Percentiles rank a stretch among this genome's conserved stretches.
Conservation (phyloP, 148 eudicot species). For the Cornus controversa region DNA sequence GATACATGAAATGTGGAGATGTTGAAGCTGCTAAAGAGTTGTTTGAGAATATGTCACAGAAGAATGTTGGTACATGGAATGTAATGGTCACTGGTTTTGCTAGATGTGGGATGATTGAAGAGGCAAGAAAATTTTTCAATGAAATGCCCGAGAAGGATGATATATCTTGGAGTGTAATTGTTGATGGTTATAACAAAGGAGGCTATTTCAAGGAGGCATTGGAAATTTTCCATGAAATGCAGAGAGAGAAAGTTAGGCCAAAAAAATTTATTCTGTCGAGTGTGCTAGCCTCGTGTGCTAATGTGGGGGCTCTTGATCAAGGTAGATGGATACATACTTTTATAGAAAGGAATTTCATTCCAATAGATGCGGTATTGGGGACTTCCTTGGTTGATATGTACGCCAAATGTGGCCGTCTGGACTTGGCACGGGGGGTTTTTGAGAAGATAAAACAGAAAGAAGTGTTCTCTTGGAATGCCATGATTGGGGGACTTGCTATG, state of each 20-base stretch:
- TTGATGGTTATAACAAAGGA: constrained; percentile 38
- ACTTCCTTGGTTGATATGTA: constrained; percentile 49
- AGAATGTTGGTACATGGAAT: constrained; percentile 37
- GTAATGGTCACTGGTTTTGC: constrained; percentile 32
- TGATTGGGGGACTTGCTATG: constrained; percentile 44
- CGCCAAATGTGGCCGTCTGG: constrained; percentile 38
- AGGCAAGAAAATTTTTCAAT: constrained; percentile 28
- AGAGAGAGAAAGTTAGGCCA: constrained; percentile 27
- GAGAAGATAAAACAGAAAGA: constrained; percentile 26
- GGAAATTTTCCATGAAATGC: constrained; percentile 35
- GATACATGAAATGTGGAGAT: constrained; percentile 34
- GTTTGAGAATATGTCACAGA: constrained; percentile 25
- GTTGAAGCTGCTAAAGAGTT: constrained; percentile 27
- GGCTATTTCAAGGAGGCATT: constrained; percentile 33
- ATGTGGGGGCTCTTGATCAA: constrained; percentile 40
- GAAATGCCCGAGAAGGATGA: constrained; percentile 35
- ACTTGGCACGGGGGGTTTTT: constrained; percentile 39
- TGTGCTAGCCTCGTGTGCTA: constrained; percentile 36
- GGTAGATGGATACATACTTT: constrained; percentile 44
- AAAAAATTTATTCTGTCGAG: constrained; percentile 28
- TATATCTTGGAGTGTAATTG: constrained; percentile 46
- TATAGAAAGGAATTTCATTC: constrained; percentile 21
- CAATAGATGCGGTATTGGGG: constrained; percentile 32
- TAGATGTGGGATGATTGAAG: constrained; percentile 28
- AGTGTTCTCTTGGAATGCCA: constrained; percentile 43